These are phyloP conservation scores for Mycosarcoma mackinlayi DNA, from an alignment of 1,284 basidiomycete genomes.

Conservation along the genomic window DNA sequence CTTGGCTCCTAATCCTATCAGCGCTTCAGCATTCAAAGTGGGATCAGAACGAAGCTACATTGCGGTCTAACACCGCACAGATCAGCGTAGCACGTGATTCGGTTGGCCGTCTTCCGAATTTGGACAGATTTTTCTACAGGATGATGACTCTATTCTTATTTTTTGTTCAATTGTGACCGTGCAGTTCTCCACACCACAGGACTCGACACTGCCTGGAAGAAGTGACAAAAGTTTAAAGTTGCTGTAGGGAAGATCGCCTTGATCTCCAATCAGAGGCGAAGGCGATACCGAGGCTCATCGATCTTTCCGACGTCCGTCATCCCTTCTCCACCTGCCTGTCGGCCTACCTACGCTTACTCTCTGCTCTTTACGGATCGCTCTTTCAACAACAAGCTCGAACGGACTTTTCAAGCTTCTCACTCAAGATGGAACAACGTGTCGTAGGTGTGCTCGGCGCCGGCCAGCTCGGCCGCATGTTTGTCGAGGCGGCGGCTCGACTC, in stretches of 20 bases:
- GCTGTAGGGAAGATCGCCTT: background rate
- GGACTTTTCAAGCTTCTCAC: background rate
- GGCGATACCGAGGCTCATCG: conserved; percentile 1
- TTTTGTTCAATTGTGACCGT: background rate
- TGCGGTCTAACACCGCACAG: no score
- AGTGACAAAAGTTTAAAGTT: background rate
- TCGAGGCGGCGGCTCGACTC: conserved; percentile 86
- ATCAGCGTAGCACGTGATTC: no score
- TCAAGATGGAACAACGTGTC: conserved; percentile 49
- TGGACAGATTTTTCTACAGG: background rate
- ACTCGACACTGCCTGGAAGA: no score
- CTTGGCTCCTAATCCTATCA: no score
- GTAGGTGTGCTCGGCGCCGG: conserved; percentile 78
- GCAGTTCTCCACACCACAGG: background rate
- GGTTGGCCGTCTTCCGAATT: background rate
- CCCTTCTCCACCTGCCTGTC: background rate
- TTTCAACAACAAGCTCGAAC: background rate
- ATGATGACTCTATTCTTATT: background rate
- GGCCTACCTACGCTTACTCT: background rate
- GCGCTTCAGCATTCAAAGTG: no score
- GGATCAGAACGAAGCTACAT: no score
- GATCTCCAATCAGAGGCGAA: conserved; percentile 1
- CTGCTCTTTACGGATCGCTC: background rate
- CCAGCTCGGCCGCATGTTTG: conserved; percentile 97
- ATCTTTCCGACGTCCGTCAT: conserved; percentile 4